phyloP scores from a whole-genome alignment of 106 monocot species.

The Cymbidium sinense region DNA sequence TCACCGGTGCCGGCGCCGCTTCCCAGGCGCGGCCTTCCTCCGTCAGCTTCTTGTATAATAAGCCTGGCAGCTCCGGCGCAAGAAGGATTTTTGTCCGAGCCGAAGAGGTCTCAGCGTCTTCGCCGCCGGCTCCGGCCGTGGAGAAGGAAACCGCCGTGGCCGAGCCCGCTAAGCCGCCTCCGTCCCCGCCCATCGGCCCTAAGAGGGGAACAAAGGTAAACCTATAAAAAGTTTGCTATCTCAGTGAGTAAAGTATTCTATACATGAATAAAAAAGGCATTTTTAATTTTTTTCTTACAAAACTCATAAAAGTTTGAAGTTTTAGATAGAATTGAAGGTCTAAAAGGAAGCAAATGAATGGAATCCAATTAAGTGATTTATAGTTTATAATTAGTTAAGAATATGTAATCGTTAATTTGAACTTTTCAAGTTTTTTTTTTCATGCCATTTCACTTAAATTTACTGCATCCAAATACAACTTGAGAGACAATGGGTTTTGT shows the following conservation, averaged over 20 bases:
- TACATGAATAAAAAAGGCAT: background rate
- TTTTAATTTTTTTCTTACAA: background rate
- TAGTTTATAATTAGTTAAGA: too few species aligned
- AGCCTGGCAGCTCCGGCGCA: background rate
- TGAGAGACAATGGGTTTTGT: too few species aligned
- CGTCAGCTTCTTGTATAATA: background rate
- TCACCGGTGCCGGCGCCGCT: background rate
- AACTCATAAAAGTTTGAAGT: background rate
- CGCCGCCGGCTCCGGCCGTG: background rate
- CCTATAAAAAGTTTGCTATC: too few species aligned
- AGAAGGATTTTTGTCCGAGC: background rate
- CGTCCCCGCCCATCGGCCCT: slow-evolving; percentile 53
- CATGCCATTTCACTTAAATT: too few species aligned
- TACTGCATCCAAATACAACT: too few species aligned
- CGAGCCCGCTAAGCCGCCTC: slow-evolving; percentile 17
- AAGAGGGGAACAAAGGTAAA: slow-evolving; percentile 73
- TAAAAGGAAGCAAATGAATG: background rate
- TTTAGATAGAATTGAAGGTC: background rate
- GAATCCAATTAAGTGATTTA: background rate
- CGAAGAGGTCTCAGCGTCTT: background rate
- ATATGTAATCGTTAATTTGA: too few species aligned
- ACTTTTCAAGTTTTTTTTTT: too few species aligned
- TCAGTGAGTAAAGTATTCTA: too few species aligned
- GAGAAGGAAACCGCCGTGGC: slow-evolving; percentile 14
- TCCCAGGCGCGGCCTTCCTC: background rate